phyloP scores from a whole-genome alignment of 129 eudicot species.

The Pseudognaphalium luteoalbum region DNA sequence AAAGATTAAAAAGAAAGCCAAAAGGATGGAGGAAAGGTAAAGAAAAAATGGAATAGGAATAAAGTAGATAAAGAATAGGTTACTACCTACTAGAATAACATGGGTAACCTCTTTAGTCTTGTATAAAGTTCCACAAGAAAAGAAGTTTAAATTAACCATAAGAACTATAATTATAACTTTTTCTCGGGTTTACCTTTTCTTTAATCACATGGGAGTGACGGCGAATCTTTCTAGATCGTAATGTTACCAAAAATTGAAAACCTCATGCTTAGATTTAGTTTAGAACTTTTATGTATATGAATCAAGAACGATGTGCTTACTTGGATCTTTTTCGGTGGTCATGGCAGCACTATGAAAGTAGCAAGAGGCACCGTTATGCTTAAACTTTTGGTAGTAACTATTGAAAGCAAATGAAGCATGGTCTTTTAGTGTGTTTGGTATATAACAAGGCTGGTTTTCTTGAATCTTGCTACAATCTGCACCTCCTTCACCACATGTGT shows the following conservation, averaged over 20 bases:
- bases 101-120: constrained; percentile 34
- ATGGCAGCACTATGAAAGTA: constrained; percentile 71
- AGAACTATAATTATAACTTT: background rate
- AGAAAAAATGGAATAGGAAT: constrained; percentile 35
- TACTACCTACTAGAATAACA: constrained; percentile 19
- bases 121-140: constrained; percentile 21
- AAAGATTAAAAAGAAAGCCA: constrained; percentile 27
- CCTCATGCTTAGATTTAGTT: background rate
- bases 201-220: background rate
- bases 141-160: constrained; percentile 17
- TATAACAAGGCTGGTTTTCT: constrained; percentile 62
- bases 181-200: background rate
- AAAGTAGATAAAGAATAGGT: constrained; percentile 35
- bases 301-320: constrained; percentile 40
- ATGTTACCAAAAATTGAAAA: background rate
- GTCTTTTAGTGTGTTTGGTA: constrained; percentile 59
- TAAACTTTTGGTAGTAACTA: constrained; percentile 64
- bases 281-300: background rate
- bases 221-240: constrained; percentile 11
- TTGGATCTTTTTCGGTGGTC: constrained; percentile 61
- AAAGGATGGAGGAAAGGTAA: constrained; percentile 34
- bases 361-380: constrained; percentile 74
- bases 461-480: constrained; percentile 69
- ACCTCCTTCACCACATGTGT: constrained; percentile 72
- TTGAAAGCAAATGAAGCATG: constrained; percentile 87